Conservation (phyloP, 495 filamentous ascomycete genomes). For the Penicillium pulvis region DNA sequence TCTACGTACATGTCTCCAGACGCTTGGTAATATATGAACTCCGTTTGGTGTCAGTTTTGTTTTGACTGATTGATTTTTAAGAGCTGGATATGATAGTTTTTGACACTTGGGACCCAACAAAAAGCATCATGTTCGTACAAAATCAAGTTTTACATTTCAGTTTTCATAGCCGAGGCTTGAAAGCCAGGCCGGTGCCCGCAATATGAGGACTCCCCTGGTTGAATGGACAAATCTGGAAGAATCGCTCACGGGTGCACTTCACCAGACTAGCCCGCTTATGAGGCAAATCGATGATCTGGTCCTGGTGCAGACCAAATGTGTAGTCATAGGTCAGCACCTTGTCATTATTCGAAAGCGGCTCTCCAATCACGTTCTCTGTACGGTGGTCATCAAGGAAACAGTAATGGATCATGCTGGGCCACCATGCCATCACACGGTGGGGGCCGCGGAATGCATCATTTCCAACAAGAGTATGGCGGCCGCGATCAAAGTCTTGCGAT, state of each 20-base stretch:
- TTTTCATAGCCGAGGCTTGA: slow-evolving; percentile 18
- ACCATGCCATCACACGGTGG: slow-evolving; percentile 66
- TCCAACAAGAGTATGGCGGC: slow-evolving; percentile 65
- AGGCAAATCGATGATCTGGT: slow-evolving; percentile 61
- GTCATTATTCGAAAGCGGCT: slow-evolving; percentile 59
- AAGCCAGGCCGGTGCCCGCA: slow-evolving; percentile 21
- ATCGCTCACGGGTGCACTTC: slow-evolving; percentile 57
- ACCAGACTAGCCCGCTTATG: slow-evolving; percentile 62
- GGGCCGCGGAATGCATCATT: slow-evolving; percentile 62
- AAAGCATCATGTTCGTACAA: neutral
- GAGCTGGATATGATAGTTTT: neutral
- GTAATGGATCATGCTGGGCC: slow-evolving; percentile 67
- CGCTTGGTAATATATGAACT: neutral
- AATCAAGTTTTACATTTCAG: neutral
- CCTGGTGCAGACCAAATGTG: slow-evolving; percentile 59
- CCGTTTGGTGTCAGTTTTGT: neutral
- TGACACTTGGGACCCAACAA: neutral
- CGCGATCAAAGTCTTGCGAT: slow-evolving; percentile 60
- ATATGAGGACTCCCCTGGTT: slow-evolving; percentile 21
- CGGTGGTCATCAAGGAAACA: slow-evolving; percentile 66
- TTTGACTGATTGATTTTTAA: neutral
- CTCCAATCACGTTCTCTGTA: slow-evolving; percentile 60
- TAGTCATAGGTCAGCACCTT: slow-evolving; percentile 62
- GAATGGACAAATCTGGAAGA: slow-evolving; percentile 64
- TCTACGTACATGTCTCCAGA: neutral